Percentiles rank a stretch among this genome's conserved stretches.
phyloP scores from a whole-genome alignment of 768 basidiomycete genomes.

The Hygrophorus russula region DNA sequence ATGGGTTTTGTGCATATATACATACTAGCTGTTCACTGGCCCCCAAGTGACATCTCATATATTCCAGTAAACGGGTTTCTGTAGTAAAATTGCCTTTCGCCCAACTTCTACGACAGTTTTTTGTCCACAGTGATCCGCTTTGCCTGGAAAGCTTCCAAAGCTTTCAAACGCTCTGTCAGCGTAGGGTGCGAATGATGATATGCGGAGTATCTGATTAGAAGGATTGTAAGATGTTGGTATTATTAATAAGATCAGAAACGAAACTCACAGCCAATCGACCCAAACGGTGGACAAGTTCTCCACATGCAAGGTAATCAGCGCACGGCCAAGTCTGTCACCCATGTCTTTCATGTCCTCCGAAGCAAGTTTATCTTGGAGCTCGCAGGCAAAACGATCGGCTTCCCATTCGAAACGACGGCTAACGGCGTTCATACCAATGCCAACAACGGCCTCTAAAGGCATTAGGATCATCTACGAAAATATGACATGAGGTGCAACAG shows the following conservation, averaged over 20 bases:
- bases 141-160: conserved; percentile 57
- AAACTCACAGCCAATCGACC: conserved; percentile 81
- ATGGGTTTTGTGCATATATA: too few relatives aligned
- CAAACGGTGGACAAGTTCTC: conserved; percentile 90
- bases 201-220: conserved; percentile 62
- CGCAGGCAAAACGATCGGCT: conserved; percentile 80
- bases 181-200: conserved; percentile 97
- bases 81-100: too few relatives aligned
- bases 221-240: conserved; percentile 3
- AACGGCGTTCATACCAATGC: conserved; percentile 68
- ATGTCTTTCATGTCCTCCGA: conserved; percentile 63
- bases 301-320: conserved; percentile 78
- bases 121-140: conserved; percentile 21
- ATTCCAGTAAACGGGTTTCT: too few relatives aligned
- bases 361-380: conserved; percentile 43
- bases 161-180: conserved; percentile 78
- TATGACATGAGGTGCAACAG: neutral
- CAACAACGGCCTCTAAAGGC: conserved; percentile 65
- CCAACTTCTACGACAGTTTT: conserved; percentile 19
- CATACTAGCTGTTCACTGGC: too few relatives aligned
- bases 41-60: too few relatives aligned
- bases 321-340: conserved; percentile 75
- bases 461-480: conserved; percentile 58
- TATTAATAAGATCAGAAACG: conserved; percentile 1
- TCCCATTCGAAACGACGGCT: conserved; percentile 87